These are phyloP conservation scores for Fusarium sp. DNA, from an alignment of 2,329 filamentous ascomycete species.

Conservation along the genomic window DNA sequence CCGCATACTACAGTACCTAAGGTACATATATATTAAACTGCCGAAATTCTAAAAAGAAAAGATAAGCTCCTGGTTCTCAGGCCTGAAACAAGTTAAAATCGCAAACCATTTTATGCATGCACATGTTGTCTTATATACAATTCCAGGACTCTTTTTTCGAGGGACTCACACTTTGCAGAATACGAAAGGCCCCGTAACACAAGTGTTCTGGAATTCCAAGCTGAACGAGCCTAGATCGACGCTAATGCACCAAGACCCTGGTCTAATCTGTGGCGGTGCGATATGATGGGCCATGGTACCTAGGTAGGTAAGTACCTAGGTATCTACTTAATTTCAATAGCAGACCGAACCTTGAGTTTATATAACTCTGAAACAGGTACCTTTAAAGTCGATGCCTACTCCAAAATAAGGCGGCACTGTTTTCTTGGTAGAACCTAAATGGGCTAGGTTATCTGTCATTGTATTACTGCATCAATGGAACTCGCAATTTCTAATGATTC, in stretches of 20 bases:
- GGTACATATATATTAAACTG: not conserved
- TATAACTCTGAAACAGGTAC: too few relatives aligned
- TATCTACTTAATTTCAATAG: too few relatives aligned
- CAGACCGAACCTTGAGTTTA: too few relatives aligned
- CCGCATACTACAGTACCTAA: not conserved
- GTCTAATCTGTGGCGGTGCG: conserved; percentile 51
- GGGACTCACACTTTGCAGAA: conserved; percentile 9
- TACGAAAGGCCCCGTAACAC: conserved; percentile 17
- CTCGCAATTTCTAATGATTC: too few relatives aligned
- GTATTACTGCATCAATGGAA: too few relatives aligned
- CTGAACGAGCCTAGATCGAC: conserved; percentile 47
- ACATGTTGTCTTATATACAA: not conserved
- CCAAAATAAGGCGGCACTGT: too few relatives aligned
- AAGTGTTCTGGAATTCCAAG: conserved; percentile 42
- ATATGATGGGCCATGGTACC: conserved; percentile 11
- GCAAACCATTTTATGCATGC: not conserved
- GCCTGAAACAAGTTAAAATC: not conserved
- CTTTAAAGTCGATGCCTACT: too few relatives aligned
- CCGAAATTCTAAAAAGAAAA: not conserved
- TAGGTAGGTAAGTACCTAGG: too few relatives aligned
- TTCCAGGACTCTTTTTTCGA: not conserved
- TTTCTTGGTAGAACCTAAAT: too few relatives aligned
- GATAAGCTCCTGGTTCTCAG: too few relatives aligned
- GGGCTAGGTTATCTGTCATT: too few relatives aligned
- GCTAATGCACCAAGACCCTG: conserved; percentile 49